phyloP scores from a whole-genome alignment of 768 basidiomycete genomes.

The Lentinula guzmanii region DNA sequence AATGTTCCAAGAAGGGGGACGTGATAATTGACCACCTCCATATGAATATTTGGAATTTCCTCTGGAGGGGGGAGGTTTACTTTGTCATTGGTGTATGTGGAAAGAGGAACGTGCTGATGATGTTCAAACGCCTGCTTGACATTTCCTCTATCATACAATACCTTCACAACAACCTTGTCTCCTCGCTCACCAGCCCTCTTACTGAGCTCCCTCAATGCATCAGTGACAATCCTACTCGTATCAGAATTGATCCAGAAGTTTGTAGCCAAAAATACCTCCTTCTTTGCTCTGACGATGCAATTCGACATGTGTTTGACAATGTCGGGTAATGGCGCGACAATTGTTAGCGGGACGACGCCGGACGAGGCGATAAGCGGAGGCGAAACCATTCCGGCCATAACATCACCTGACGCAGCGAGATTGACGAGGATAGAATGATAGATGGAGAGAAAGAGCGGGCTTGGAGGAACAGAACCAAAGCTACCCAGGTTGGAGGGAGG shows the following conservation, averaged over 20 bases:
- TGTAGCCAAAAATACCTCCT: conserved; percentile 64
- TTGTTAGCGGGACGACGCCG: conserved; percentile 55
- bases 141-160: conserved; percentile 67
- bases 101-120: conserved; percentile 40
- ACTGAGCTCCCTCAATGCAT: conserved; percentile 49
- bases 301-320: conserved; percentile 68
- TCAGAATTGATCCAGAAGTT: conserved; percentile 55
- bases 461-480: conserved; percentile 35
- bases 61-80: conserved; percentile 46
- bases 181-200: conserved; percentile 33
- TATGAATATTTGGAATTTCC: conserved; percentile 54
- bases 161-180: conserved; percentile 54
- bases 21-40: conserved; percentile 57
- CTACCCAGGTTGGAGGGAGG: background rate
- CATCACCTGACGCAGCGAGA: conserved; percentile 39
- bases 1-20: conserved; percentile 30
- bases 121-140: conserved; percentile 39
- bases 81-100: conserved; percentile 35
- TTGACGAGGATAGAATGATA: conserved; percentile 58
- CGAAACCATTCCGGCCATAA: conserved; percentile 50
- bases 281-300: conserved; percentile 52
- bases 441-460: conserved; percentile 40
- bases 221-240: conserved; percentile 42
- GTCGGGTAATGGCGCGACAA: conserved; percentile 64
- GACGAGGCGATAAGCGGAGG: conserved; percentile 58